A percentile compares a stretch with the other conserved stretches of the same genome.
Conservation (phyloP, 805 yeast genomes). For the Kuraishia cidri region DNA sequence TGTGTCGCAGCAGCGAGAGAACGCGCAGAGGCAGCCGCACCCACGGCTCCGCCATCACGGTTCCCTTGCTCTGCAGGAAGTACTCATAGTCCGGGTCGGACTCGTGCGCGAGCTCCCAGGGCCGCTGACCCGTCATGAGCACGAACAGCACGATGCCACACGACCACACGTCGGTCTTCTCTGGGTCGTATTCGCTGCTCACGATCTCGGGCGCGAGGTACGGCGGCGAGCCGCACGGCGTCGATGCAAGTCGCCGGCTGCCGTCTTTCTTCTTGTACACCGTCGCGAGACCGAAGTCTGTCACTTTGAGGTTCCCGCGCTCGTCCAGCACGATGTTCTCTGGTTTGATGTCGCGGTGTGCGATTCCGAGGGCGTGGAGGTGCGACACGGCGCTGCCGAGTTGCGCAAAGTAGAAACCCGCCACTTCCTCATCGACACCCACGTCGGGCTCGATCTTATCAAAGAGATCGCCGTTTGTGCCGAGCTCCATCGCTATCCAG, state of each 20-base stretch:
- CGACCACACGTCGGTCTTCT: conserved; percentile 58
- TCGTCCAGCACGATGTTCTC: conserved; percentile 58
- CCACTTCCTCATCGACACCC: conserved; percentile 58
- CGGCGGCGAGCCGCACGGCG: conserved; percentile 68
- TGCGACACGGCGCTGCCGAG: conserved; percentile 50
- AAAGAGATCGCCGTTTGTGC: conserved; percentile 69
- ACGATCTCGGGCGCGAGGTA: conserved; percentile 73
- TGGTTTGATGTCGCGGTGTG: conserved; percentile 63
- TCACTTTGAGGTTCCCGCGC: conserved; percentile 59
- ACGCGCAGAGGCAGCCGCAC: conserved; percentile 35
- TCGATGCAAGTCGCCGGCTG: conserved; percentile 31
- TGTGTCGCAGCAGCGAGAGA: conserved; percentile 40
- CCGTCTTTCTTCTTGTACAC: conserved; percentile 44
- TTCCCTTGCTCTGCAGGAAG: conserved; percentile 35
- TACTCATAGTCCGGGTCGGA: conserved; percentile 38
- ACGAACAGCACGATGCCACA: conserved; percentile 60
- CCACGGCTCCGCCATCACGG: conserved; percentile 44
- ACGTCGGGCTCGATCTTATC: conserved; percentile 73
- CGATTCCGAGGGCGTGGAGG: conserved; percentile 55
- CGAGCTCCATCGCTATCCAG: conserved; percentile 62
- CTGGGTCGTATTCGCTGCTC: conserved; percentile 44
- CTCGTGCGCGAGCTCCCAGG: conserved; percentile 59
- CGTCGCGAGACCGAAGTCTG: conserved; percentile 72
- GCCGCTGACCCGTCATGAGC: conserved; percentile 53
- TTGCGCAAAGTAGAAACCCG: conserved; percentile 64